Percentiles rank a stretch among this genome's conserved stretches.
phyloP scores from a whole-genome alignment of 2,329 filamentous ascomycete genomes.

The Fusarium guadeloupense region DNA sequence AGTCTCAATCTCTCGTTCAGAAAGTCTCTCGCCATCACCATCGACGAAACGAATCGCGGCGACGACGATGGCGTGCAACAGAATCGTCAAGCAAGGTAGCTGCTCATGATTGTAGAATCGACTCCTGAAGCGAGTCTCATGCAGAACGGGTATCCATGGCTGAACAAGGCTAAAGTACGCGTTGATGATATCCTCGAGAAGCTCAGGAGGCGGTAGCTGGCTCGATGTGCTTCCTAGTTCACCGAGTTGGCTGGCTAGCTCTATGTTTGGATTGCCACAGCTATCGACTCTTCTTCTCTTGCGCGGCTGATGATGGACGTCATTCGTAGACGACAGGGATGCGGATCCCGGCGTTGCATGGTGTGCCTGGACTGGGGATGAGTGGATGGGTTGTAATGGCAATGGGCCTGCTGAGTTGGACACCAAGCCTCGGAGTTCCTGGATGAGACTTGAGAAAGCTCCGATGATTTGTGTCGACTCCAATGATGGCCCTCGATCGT shows the following conservation, averaged over 20 bases:
- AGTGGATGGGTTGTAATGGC: not conserved
- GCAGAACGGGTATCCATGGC: slow-evolving; percentile 35
- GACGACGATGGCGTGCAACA: slow-evolving; percentile 35
- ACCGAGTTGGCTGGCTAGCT: slow-evolving; percentile 27
- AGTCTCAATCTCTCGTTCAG: slow-evolving; percentile 1
- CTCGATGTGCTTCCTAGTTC: slow-evolving; percentile 11
- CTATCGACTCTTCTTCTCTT: slow-evolving; percentile 35
- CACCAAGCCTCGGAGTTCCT: slow-evolving; percentile 25
- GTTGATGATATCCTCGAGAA: slow-evolving; percentile 33
- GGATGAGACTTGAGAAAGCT: slow-evolving; percentile 29
- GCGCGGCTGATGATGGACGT: slow-evolving; percentile 11
- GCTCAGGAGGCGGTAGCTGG: slow-evolving; percentile 25
- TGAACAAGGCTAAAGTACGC: slow-evolving; percentile 35
- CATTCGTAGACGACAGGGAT: not conserved
- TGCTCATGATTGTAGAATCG: slow-evolving; percentile 34
- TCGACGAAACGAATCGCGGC: slow-evolving; percentile 34
- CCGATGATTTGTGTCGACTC: slow-evolving; percentile 25
- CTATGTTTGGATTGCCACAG: slow-evolving; percentile 37
- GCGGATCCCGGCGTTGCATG: slow-evolving; percentile 2
- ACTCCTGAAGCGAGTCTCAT: slow-evolving; percentile 35
- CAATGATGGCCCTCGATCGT: not conserved
- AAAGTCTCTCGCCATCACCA: not conserved
- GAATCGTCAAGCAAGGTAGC: slow-evolving; percentile 15
- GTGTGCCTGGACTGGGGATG: not conserved
- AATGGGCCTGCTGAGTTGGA: not conserved